phyloP scores from a whole-genome alignment of 139 green algal genomes.

The Coelastrella sp. region DNA sequence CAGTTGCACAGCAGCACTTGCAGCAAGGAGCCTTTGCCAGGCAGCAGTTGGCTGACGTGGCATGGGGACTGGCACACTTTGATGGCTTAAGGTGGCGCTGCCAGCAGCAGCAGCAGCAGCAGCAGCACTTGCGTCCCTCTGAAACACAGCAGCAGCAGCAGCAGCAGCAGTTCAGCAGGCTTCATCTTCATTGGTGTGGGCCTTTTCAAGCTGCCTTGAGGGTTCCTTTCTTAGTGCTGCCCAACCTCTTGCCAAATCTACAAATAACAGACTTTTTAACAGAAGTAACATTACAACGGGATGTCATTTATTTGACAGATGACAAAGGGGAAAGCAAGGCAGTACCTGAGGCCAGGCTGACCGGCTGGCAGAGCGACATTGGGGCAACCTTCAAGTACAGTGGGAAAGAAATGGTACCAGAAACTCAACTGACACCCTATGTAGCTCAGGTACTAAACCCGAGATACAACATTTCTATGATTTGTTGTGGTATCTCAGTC shows the following conservation, averaged over 20 bases:
- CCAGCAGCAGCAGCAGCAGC: constrained; percentile 38
- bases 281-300: constrained; percentile 52
- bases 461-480: no score
- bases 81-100: not conserved
- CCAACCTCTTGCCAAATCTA: constrained; percentile 47
- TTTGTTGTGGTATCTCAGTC: not conserved
- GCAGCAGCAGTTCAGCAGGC: not conserved
- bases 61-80: constrained; percentile 48
- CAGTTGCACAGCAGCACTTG: not conserved
- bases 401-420: constrained; percentile 62
- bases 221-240: constrained; percentile 55
- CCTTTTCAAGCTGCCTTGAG: constrained; percentile 38
- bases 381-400: constrained; percentile 59
- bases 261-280: constrained; percentile 34
- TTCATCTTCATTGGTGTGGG: not conserved
- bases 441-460: constrained; percentile 26
- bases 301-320: constrained; percentile 57
- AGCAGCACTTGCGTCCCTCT: not conserved
- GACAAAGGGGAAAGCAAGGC: constrained; percentile 43
- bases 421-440: not conserved
- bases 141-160: constrained; percentile 11
- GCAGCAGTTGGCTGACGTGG: constrained; percentile 56
- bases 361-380: constrained; percentile 63
- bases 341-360: constrained; percentile 10
- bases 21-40: constrained; percentile 7